phyloP scores from a whole-genome alignment of 129 eudicot genomes.

The Cynara cardunculus region DNA sequence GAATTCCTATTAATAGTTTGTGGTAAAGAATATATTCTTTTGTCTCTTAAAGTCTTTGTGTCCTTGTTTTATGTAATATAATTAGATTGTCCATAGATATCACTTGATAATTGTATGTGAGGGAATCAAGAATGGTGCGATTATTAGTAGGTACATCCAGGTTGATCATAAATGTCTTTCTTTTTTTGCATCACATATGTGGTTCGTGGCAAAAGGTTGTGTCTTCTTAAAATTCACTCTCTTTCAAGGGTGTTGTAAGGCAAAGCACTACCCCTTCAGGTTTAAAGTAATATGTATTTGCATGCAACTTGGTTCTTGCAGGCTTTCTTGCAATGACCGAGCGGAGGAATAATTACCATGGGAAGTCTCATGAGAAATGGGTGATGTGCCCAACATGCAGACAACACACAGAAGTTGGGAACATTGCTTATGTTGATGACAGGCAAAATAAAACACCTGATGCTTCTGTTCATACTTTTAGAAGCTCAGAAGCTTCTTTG shows the following conservation, averaged over 20 bases:
- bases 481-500: conserved; percentile 53
- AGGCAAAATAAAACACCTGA: conserved; percentile 22
- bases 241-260: not conserved
- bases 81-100: too few species aligned
- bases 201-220: not conserved
- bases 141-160: not conserved
- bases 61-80: too few species aligned
- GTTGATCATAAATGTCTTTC: not conserved
- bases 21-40: too few species aligned
- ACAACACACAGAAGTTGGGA: conserved; percentile 59
- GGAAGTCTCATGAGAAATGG: conserved; percentile 49
- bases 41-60: too few species aligned
- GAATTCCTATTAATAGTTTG: too few species aligned
- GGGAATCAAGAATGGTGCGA: too few species aligned
- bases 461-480: conserved; percentile 22
- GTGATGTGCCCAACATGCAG: conserved; percentile 97
- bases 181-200: not conserved
- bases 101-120: too few species aligned
- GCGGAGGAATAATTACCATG: conserved; percentile 27
- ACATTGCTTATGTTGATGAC: conserved; percentile 85
- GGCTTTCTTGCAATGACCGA: conserved; percentile 85
- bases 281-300: not conserved
- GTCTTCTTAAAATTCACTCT: not conserved
- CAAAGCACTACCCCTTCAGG: not conserved
- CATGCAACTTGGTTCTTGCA: conserved; percentile 25